Percentiles rank a stretch among this genome's conserved stretches.
These are phyloP conservation scores for Xerocomus amazonicus DNA, from an alignment of 1,284 basidiomycete genomes.

Conservation along the genomic window DNA sequence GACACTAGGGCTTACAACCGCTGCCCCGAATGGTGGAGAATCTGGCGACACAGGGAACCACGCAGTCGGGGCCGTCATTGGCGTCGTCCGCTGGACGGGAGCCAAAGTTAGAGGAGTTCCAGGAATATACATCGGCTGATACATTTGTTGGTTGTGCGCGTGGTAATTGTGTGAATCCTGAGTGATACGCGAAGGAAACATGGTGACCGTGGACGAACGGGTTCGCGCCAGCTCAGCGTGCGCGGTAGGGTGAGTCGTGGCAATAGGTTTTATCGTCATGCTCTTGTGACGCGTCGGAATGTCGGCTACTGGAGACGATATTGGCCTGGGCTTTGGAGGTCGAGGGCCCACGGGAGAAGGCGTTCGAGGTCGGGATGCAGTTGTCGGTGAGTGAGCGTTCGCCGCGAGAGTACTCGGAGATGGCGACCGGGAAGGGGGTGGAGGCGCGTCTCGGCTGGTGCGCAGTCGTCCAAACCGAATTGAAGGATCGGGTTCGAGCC, in stretches of 20 bases:
- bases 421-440: conserved; percentile 31
- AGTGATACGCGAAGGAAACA: conserved; percentile 24
- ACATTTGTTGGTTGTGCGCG: conserved; percentile 34
- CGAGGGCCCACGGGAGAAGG: conserved; percentile 49
- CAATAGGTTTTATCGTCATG: conserved; percentile 28
- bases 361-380: conserved; percentile 39
- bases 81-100: conserved; percentile 4
- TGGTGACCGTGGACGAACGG: conserved; percentile 31
- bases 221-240: conserved; percentile 25
- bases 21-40: conserved; percentile 9
- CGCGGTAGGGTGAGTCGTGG: conserved; percentile 14
- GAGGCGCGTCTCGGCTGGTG: conserved; percentile 21
- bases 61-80: conserved; percentile 6
- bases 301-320: conserved; percentile 31
- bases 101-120: conserved; percentile 14
- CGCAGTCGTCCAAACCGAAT: conserved; percentile 10
- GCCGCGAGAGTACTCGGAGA: conserved; percentile 30
- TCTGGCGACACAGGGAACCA: conserved; percentile 17
- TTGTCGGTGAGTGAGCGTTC: conserved; percentile 22
- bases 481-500: conserved; percentile 11
- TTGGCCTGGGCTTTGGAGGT: conserved; percentile 34
- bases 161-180: conserved; percentile 35
- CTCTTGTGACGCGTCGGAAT: conserved; percentile 32
- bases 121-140: conserved; percentile 31
- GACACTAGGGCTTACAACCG: conserved; percentile 11